These are phyloP conservation scores for Fusarium verrucosum DNA, from an alignment of 2,329 filamentous ascomycete species.

Conservation along the genomic window DNA sequence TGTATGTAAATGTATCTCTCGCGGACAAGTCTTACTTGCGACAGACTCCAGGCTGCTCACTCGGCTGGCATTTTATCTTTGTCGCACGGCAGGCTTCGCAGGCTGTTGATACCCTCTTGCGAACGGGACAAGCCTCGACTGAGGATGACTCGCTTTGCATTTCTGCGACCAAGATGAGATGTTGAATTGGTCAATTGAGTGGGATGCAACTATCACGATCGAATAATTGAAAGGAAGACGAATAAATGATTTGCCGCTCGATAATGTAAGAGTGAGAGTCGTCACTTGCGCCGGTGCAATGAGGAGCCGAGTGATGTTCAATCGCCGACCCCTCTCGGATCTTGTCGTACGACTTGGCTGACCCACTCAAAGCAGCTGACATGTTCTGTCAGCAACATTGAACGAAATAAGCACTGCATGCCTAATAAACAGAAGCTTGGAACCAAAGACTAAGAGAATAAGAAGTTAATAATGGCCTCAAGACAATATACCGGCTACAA, in stretches of 20 bases:
- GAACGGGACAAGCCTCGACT: slow-evolving; percentile 16
- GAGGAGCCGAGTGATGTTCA: slow-evolving; percentile 25
- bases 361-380: not conserved
- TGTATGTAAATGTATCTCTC: not conserved
- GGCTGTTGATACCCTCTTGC: slow-evolving; percentile 52
- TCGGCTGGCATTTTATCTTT: slow-evolving; percentile 63
- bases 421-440: not conserved
- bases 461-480: not conserved
- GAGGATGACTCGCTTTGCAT: slow-evolving; percentile 30
- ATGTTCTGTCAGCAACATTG: slow-evolving; percentile 1
- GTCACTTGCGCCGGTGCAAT: slow-evolving; percentile 22
- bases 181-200: not conserved
- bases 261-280: not conserved
- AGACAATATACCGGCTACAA: not conserved
- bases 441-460: too few species aligned
- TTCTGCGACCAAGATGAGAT: not conserved
- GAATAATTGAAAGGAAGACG: not conserved
- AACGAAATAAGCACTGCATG: not conserved
- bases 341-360: too few species aligned
- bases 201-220: not conserved
- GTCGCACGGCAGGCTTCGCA: slow-evolving; percentile 64
- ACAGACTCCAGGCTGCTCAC: slow-evolving; percentile 59
- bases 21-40: slow-evolving; percentile 54
- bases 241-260: not conserved
- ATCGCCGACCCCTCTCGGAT: slow-evolving; percentile 32